These are phyloP conservation scores for Sordariomycetes sp. DNA, from an alignment of 2,329 filamentous ascomycete genomes.

Conservation along the genomic window DNA sequence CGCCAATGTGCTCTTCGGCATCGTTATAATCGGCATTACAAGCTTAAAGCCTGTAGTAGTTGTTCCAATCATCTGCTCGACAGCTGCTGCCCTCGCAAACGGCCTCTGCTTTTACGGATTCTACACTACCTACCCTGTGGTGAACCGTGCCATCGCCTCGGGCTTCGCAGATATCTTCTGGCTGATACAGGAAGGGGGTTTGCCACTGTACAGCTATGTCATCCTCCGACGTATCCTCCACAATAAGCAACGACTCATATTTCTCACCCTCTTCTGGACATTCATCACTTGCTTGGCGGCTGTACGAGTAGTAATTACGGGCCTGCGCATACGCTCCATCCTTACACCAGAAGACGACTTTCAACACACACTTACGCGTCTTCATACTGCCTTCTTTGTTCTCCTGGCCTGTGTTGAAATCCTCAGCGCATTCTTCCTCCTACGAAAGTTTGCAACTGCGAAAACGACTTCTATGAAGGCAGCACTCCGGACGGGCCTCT, in stretches of 20 bases:
- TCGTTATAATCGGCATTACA: slow-evolving; percentile 26
- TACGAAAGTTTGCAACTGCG: slow-evolving; percentile 23
- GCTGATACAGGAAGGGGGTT: slow-evolving; percentile 31
- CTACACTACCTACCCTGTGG: slow-evolving; percentile 16
- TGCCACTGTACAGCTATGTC: slow-evolving; percentile 38
- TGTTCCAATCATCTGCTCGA: slow-evolving; percentile 28
- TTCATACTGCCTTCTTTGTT: slow-evolving; percentile 30
- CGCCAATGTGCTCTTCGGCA: slow-evolving; percentile 24
- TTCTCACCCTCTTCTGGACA: slow-evolving; percentile 43
- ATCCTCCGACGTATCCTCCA: slow-evolving; percentile 40
- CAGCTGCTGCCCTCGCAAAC: slow-evolving; percentile 26
- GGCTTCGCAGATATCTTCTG: slow-evolving; percentile 26
- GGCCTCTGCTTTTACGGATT: slow-evolving; percentile 31
- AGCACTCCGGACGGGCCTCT: slow-evolving; percentile 17
- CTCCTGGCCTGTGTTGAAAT: slow-evolving; percentile 27
- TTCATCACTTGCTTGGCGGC: slow-evolving; percentile 40
- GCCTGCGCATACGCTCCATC: slow-evolving; percentile 18
- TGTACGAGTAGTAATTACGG: slow-evolving; percentile 30
- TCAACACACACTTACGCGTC: slow-evolving; percentile 20
- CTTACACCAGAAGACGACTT: slow-evolving; percentile 11
- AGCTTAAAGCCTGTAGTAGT: slow-evolving; percentile 22
- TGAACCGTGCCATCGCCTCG: slow-evolving; percentile 19
- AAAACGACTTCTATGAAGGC: slow-evolving; percentile 18
- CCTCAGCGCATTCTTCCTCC: slow-evolving; percentile 25
- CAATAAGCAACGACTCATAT: slow-evolving; percentile 26